phyloP scores from a whole-genome alignment of 306 rosid species.

The Gastrolobium villosum region DNA sequence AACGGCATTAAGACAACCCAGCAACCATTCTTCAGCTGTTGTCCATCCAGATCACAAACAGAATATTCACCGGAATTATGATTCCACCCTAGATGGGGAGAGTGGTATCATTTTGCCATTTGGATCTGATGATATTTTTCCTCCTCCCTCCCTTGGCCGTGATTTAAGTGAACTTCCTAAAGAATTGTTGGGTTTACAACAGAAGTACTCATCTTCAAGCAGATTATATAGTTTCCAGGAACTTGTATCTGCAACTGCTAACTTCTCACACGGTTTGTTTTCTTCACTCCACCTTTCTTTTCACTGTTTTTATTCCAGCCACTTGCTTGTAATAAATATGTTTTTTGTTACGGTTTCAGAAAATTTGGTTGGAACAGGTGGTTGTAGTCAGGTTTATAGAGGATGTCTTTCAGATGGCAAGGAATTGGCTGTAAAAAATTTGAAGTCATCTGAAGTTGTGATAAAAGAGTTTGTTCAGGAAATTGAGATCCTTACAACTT shows the following conservation, averaged over 20 bases:
- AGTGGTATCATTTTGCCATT: constrained; percentile 75
- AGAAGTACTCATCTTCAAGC: constrained; percentile 78
- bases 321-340: constrained; percentile 38
- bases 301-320: constrained; percentile 35
- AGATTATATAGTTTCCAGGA: constrained; percentile 75
- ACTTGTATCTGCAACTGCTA: constrained; percentile 75
- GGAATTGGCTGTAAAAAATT: constrained; percentile 90
- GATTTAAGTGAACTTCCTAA: constrained; percentile 56
- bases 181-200: constrained; percentile 69
- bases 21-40: constrained; percentile 68
- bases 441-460: constrained; percentile 82
- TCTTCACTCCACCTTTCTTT: constrained; percentile 19
- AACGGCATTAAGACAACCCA: constrained; percentile 52
- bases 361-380: constrained; percentile 91
- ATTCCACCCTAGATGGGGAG: constrained; percentile 64
- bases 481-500: constrained; percentile 79
- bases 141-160: constrained; percentile 50
- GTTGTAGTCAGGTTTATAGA: constrained; percentile 86
- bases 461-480: constrained; percentile 82
- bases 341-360: constrained; percentile 55
- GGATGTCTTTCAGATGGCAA: constrained; percentile 83
- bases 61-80: constrained; percentile 48
- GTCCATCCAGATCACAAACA: constrained; percentile 87
- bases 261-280: constrained; percentile 72
- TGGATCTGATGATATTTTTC: constrained; percentile 48